Base-by-base conservation (phyloP, 768 basidiomycete species). In the Mycena sanguinolenta region DNA sequence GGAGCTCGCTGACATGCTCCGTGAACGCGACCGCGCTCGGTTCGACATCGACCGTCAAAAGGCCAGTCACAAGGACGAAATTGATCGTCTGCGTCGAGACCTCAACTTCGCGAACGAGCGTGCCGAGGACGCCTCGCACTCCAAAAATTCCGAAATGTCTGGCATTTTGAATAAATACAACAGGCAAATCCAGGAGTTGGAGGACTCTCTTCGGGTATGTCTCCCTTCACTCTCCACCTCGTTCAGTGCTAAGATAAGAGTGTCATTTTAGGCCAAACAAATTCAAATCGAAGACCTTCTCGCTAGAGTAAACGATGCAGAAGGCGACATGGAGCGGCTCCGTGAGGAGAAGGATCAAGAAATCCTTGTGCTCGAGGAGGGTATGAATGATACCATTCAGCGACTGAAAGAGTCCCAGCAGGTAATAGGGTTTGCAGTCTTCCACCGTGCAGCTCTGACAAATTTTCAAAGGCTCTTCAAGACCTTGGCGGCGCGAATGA, bases 291-390 rank as follows among this genome's bases (percentile, higher is more conserved):
- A 99, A 77, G 96, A 98, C 65, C 84, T 99, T 21, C 86, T 98
- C 30, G 79, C 79, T 72, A 97, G 95, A 81, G 82, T 99, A 74
- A 90, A 98, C 77, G 86, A 88, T 67, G 88, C 93, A 60, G 81
- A 86, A 28, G 87, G 84, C 44, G 96, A 98, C 74, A 74, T 96
- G 68, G 96, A 97, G 72, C 90, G 88, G 32, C 79, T 96, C 7
- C 87, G 93, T 38, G 96, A 99, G 17, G 98, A 99, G 84, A 98
- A 98, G 83, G 98, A 99, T 77, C 92, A 97, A 78, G 98, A 99
- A 80, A 94, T 99, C 58, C 86, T 92, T 78, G 97, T 99, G 77
- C 87, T 98, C 74, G 96, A 98, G 78, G 97, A 96, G 80, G 93
- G 95, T 42, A 92, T 99, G 92, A 97, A 98, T 76, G 89, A 87